Base-by-base conservation (phyloP, 2,329 filamentous ascomycete genomes). In the Dactylellina parvicollis region DNA sequence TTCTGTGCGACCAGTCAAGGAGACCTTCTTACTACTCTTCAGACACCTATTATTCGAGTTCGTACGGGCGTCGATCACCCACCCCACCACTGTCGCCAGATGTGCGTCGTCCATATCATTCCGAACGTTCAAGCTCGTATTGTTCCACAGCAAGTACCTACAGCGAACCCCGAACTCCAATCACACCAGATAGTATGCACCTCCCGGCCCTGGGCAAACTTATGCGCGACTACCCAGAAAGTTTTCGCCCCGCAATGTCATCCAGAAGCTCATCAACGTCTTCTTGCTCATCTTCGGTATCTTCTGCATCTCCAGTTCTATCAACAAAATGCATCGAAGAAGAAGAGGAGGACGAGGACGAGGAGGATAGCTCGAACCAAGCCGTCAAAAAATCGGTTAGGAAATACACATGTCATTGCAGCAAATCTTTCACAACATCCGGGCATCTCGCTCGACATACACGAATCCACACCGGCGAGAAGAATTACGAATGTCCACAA, bases 371-470 rank as follows among this genome's bases (percentile, higher is more conserved):
- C n/a, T 24, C 60, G 26, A 61, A 47, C 3, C 60, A 42, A 20
- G 61, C 54, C 16, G 47, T 73, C 28, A 73, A 73, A 34, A 73
- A 73, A 28, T 66, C 69, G 2, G 57, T 49, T 7, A 66, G 69
- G 26, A 70, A 69, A 59, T 78, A 92, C 75, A 86, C 85, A 56
- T 89, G 88, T 77, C 86, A 87, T 40, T 94, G 91, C 82, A 86
- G 86, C 77, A 91, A 92, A 82, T 91, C 88, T 9, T 94, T 94
- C 79, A 93, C 91, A 69, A 94, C 91, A 1, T 93, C 91, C 0
- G 91, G 91, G 44, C 91, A 94, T 78, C 90, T 91, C n/a, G 92
- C 91, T 44, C 88, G 91, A 40, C 91, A 94, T 80, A 90, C 90
- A 71, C 92, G 92, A 81, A 92, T 92, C 78, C 91, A 94, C 82